A percentile compares a stretch with the other conserved stretches of the same genome.
phyloP scores from a whole-genome alignment of 78 protist genomes.

The Dictyostelium purpureum region DNA sequence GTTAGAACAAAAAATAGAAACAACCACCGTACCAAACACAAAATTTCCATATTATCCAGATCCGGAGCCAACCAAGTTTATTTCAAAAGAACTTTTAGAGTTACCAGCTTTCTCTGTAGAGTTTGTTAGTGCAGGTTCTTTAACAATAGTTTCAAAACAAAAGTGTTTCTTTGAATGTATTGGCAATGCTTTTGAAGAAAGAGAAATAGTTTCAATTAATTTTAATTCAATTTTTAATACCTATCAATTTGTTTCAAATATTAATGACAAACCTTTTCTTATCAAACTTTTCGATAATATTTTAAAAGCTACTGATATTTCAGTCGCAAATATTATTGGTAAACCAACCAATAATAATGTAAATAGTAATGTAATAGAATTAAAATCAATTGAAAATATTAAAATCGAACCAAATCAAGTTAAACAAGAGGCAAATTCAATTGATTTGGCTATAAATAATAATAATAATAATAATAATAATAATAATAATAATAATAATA shows the following conservation, averaged over 20 bases:
- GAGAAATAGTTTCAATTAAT: conserved; percentile 61
- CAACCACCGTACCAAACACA: not conserved
- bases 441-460: not conserved
- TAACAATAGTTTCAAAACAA: conserved; percentile 33
- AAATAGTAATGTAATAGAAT: not conserved
- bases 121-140: not conserved
- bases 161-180: conserved; percentile 60
- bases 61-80: not conserved
- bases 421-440: not conserved
- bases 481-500: too few relatives aligned
- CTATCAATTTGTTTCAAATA: conserved; percentile 51
- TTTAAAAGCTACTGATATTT: conserved; percentile 49
- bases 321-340: conserved; percentile 13
- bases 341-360: not conserved
- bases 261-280: conserved; percentile 22
- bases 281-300: conserved; percentile 48
- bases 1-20: conserved; percentile 36
- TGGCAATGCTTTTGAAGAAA: conserved; percentile 50
- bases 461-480: not conserved
- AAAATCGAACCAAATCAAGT: not conserved
- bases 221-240: conserved; percentile 51
- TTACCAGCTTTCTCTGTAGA: conserved; percentile 60
- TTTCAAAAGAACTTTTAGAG: conserved; percentile 15
- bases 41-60: conserved; percentile 27
- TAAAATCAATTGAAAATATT: not conserved